Base-by-base conservation (phyloP, 2,329 filamentous ascomycete species). In the Sphaerostilbella broomeana region DNA sequence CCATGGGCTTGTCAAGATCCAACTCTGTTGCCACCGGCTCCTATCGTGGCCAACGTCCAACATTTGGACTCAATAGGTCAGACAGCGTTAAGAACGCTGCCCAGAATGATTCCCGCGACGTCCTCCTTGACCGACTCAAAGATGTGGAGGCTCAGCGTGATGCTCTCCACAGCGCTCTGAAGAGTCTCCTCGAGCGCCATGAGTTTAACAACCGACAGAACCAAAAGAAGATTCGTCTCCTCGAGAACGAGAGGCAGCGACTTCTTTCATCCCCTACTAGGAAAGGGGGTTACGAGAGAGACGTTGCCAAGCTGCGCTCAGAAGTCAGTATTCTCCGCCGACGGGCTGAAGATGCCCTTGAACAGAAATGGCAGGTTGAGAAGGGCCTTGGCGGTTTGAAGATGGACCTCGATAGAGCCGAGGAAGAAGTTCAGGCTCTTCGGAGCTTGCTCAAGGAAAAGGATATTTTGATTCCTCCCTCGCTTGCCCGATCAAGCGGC, bases 351-450 rank as follows among this genome's bases (percentile, higher is more conserved):
- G 90, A 97, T 48, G 90, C 90, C 12, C 74, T 97, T 11, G 87
- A 95, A 56, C 86, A 94, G 55, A 97, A 97, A 63, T 97, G 86
- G 82, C 84, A 94, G 57, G 90, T 89, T 46, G 90, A 95, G 63
- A 94, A 94, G 64, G 87, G 87, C 13, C 69, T 97, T 2, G 75
- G 79, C 37, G 87, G 89, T 40, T 67, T 97, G 41, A 94, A 95
- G 67, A 95, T 95, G 84, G 90, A 97, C 56, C 77, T 98, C 28
- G 92, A 97, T 61, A 85, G 89, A 46, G 89, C 92, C 18, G 87
- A 95, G 61, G 85, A 92, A 58, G 92, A 98, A 64, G 94, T 94
- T 20, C 70, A 77, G 27, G 85, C 85, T n/a, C 73, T 98, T 27
- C 80, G 86, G 29, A 75, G 70, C 21, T 69, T 97, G 18, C 73